These are phyloP conservation scores for Claviceps africana DNA, from an alignment of 2,329 filamentous ascomycete genomes.

Conservation along the genomic window DNA sequence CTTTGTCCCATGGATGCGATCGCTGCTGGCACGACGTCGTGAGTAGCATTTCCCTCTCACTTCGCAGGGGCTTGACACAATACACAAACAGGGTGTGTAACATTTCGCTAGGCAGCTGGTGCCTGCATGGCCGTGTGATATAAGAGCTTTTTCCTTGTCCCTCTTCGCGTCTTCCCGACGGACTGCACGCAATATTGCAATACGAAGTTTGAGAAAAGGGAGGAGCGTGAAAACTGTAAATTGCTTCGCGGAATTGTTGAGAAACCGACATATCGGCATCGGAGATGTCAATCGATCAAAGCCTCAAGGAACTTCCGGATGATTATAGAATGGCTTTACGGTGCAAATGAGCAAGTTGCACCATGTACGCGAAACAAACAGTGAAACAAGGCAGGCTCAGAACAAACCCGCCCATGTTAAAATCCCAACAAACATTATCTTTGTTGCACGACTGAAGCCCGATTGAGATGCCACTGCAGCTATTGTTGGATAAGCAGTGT, in stretches of 20 bases:
- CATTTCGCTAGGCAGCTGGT: slow-evolving; percentile 1
- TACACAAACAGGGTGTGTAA: background rate
- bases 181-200: background rate
- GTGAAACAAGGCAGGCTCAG: background rate
- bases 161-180: background rate
- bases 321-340: background rate
- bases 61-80: background rate
- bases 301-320: background rate
- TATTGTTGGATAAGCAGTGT: background rate
- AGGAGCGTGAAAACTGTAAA: background rate
- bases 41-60: background rate
- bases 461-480: background rate
- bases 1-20: background rate
- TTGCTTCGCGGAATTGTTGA: background rate
- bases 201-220: background rate
- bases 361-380: background rate
- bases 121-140: slow-evolving; percentile 2
- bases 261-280: background rate
- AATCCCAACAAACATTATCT: background rate
- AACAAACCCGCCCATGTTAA: background rate
- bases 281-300: background rate
- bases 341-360: background rate
- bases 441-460: background rate
- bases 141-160: background rate
- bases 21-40: background rate